A percentile compares a stretch with the other conserved stretches of the same genome.
Conservation (phyloP, 2,329 filamentous ascomycete species). For the Aaosphaeria pasadenensis region DNA sequence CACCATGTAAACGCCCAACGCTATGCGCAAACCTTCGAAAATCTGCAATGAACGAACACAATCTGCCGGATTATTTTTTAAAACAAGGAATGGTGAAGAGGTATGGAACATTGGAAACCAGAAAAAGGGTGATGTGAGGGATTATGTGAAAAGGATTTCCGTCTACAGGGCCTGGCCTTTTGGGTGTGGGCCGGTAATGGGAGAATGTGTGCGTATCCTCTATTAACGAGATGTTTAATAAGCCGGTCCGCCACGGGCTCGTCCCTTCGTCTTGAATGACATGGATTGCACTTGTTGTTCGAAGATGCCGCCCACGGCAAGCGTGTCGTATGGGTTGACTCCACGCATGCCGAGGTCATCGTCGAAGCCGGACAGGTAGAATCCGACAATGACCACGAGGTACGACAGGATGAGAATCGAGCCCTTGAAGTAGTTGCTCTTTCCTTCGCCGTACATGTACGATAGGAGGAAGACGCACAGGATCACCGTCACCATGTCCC, state of each 20-base stretch:
- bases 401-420: slow-evolving; percentile 93
- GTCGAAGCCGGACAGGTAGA: slow-evolving; percentile 75
- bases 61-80: too few relatives aligned
- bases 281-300: slow-evolving; percentile 29
- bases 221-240: slow-evolving; percentile 13
- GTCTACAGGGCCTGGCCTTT: too few relatives aligned
- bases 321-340: slow-evolving; percentile 31
- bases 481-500: slow-evolving; percentile 98
- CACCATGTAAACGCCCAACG: too few relatives aligned
- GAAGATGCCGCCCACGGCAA: slow-evolving; percentile 30
- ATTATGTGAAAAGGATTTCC: too few relatives aligned
- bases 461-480: slow-evolving; percentile 93
- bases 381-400: slow-evolving; percentile 85
- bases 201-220: too few relatives aligned
- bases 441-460: slow-evolving; percentile 97
- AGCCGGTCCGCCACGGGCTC: slow-evolving; percentile 20
- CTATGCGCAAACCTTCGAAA: too few relatives aligned
- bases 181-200: too few relatives aligned
- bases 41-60: too few relatives aligned
- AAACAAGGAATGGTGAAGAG: too few relatives aligned
- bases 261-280: slow-evolving; percentile 31
- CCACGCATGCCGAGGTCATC: slow-evolving; percentile 44
- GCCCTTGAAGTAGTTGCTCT: slow-evolving; percentile 99
- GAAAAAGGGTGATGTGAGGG: too few relatives aligned
- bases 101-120: too few relatives aligned